Evolutionary conservation across 1,139 yeast genomes (phyloP), one percentile per base, ranked within the genome.

Genomic region (Kodamaea arcana): DNA sequence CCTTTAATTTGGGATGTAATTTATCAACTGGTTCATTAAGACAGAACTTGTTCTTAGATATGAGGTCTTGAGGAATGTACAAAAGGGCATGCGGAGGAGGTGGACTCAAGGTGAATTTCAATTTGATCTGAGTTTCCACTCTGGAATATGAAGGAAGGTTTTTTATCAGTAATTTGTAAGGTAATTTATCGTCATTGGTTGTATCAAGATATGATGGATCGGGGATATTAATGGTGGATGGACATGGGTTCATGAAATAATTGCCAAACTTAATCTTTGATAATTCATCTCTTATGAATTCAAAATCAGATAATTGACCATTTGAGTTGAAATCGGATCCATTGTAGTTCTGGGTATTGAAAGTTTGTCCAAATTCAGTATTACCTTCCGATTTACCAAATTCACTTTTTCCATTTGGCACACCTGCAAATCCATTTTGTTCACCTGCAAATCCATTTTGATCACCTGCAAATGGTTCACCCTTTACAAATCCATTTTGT

Each of bases 111-210:
- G 75, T 59, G 21, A 92, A 61, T 33, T 75, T 71, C 38, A 92
- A 65, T 56, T 87, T 90, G 54, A 90, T 86, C 62, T 92, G 97
- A 15, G 97, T 92, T 60, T 92, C 98, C 4, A 92, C 97, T 45
- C 98, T 75, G 8, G 96, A 86, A 47, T 79, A 79, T 9, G 73
- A 60, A 1, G 97, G 97, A 33, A 90, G 62, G 36, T 80, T 83
- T 10, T 70, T 62, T 1, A 88, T 63, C 21, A 62, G 60, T 40
- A 90, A 51, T 35, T 70, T 63, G 57, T 78, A 83, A 3, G 87
- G 87, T 40, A 83, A 62, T 10, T 57, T 51, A 10, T 60, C 54
- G 24, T 56, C 56, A 1, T 56, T 53, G 1, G 69, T 61, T 39
- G 69, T 64, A 43, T 68, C 73, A 32, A 69, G 54, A 36, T 62